These are phyloP conservation scores for Pleurotus platypus DNA, from an alignment of 768 basidiomycete species.

Conservation along the genomic window DNA sequence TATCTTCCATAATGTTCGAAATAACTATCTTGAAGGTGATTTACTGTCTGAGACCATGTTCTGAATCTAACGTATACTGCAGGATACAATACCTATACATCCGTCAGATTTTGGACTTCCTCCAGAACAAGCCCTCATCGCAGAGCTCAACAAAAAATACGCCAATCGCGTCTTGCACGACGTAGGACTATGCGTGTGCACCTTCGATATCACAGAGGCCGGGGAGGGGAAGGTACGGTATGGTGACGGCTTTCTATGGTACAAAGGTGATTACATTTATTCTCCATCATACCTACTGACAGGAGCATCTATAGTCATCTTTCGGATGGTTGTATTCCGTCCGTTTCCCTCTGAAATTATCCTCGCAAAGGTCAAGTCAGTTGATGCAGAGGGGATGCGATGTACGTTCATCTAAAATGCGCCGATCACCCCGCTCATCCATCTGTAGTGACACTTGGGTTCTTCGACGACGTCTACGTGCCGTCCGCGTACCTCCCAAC, in stretches of 20 bases:
- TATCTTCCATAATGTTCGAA: conserved; percentile 33
- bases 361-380: conserved; percentile 83
- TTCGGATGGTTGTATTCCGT: conserved; percentile 87
- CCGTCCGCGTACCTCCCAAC: conserved; percentile 77
- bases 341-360: conserved; percentile 91
- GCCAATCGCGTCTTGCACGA: conserved; percentile 89
- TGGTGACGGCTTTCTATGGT: conserved; percentile 93
- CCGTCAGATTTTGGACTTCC: conserved; percentile 82
- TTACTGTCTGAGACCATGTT: conserved; percentile 9
- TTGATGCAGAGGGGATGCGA: conserved; percentile 81
- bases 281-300: conserved; percentile 1
- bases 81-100: conserved; percentile 92
- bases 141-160: conserved; percentile 93
- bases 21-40: conserved; percentile 42
- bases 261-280: conserved; percentile 61
- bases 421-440: background rate
- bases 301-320: conserved; percentile 54
- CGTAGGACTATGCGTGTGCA: conserved; percentile 86
- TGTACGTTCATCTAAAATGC: conserved; percentile 41
- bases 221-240: conserved; percentile 93
- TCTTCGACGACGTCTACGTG: conserved; percentile 93
- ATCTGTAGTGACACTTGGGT: conserved; percentile 72
- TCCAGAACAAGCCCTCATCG: conserved; percentile 73
- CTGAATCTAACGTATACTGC: background rate
- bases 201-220: conserved; percentile 82